Evolutionary conservation across 148 eudicot genomes (phyloP), one percentile per base, ranked within the genome.

Genomic region (Oxyria digyna): DNA sequence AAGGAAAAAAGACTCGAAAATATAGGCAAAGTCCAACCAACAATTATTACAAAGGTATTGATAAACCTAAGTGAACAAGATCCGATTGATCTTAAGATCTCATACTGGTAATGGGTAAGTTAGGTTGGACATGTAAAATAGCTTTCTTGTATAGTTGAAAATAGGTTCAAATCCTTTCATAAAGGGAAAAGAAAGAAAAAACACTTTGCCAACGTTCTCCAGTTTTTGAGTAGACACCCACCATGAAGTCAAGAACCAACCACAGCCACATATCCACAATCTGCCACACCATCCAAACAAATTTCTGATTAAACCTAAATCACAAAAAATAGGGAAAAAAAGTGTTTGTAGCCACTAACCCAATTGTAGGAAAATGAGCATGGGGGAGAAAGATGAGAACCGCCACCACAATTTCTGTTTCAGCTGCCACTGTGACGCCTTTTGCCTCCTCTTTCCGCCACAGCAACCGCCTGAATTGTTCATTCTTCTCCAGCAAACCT

Each of bases 381-480:
- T 81, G 84, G 84, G 71, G 52, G 20, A 42, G 21, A 77, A 78
- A 72, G 29, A 81, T 81, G 84, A 77, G 0, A 74, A 74, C 69
- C 67, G 50, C 69, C 48, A 26, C 72, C 59, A 55, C 65, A 27
- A 23, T 62, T n/a, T 35, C 41, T n/a, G 42, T 48, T 37, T 20
- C 74, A 29, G 45, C 73, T 32, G 21, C 77, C 17, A 24, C 64
- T 0, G 17, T 72, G 18, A 20, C 70, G 21, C 43, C 72, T 12
- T 54, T 55, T n/a, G 4, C 70, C 52, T 29, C 73, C 45, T 7
- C 73, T 31, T 45, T 17, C 78, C 57, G 17, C 35, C 70, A 20
- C 41, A 4, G 8, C 67, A 41, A 33, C 65, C 62, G 17, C 63
- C 38, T 31, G 12, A 75, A 6, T 35, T 43, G 67, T 12, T 57